Evolutionary conservation across 208 protist species (phyloP), one percentile per base, ranked within the genome.

Genomic region (Leishmania gerbilli): DNA sequence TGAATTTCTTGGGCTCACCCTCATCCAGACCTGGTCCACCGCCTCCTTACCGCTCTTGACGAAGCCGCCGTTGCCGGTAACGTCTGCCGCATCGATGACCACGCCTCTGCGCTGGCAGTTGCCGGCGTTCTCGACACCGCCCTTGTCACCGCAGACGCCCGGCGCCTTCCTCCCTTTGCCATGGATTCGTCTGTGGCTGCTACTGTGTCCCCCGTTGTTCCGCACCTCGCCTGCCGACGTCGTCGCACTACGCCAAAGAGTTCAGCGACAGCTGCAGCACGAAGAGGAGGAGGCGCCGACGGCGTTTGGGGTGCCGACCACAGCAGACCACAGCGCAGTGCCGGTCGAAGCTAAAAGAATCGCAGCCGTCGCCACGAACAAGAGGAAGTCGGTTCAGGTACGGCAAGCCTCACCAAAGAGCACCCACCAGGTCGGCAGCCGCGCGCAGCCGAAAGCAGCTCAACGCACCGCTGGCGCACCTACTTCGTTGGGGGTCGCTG

Each of bases 181-280:
- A 31, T 87, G 79, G 76, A 85, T 95, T 77, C 81, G 89, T 1
- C 65, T 95, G 81, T 95, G 92, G 92, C 71, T 89, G 65, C 68
- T 89, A 17, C 77, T 95, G 37, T 89, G 88, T 37, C 87, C 76
- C 3, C 76, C 86, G 27, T 58, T 95, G 34, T 95, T 95, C 69
- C 88, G 86, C 53, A 83, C 74, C 45, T 84, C 81, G 49, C 82
- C 89, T 8, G 84, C 85, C 21, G 87, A 91, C 81, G 47, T 76
- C 24, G 40, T 85, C 24, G 49, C 65, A n/a, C 80, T 77, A 68
- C 84, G 80, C 27, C 77, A 84, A 53, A 27, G 40, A 1, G 24
- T 79, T 45, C 71, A 84, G 56, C 75, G 71, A 19, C 53, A 83
- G 76, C 62, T 24, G 37, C 21, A 79, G 49, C 56, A 77, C 37